Evolutionary conservation across 1,284 basidiomycete species (phyloP).

Genomic region (Fistulina hepatica): DNA sequence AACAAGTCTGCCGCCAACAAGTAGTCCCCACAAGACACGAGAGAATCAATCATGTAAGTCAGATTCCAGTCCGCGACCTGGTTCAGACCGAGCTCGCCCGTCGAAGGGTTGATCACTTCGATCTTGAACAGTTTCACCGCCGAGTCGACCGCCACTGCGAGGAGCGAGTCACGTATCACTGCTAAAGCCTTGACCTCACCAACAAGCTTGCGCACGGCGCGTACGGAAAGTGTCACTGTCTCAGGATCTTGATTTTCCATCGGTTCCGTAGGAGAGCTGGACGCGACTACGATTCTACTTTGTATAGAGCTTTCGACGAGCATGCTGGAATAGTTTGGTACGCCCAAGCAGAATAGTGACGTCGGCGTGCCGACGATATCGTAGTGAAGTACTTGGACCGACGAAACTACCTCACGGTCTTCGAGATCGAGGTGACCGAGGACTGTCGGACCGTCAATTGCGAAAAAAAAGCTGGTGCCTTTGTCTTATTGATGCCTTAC

Average conservation of each 20-base stretch:
- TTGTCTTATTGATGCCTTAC: conserved; percentile 32
- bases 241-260: conserved; percentile 34
- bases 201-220: neutral
- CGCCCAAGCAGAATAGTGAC: too few relatives aligned
- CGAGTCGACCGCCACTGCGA: conserved; percentile 67
- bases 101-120: conserved; percentile 18
- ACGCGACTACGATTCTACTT: too few relatives aligned
- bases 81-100: conserved; percentile 27
- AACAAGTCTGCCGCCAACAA: conserved; percentile 72
- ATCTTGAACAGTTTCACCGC: conserved; percentile 44
- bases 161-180: conserved; percentile 14
- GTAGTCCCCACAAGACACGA: conserved; percentile 40
- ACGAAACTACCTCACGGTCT: too few relatives aligned
- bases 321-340: too few relatives aligned
- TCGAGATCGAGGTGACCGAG: conserved; percentile 27
- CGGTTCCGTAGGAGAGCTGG: too few relatives aligned
- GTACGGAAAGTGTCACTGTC: conserved; percentile 44
- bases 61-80: conserved; percentile 60
- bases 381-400: too few relatives aligned
- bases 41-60: conserved; percentile 66
- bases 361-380: too few relatives aligned
- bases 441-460: conserved; percentile 24
- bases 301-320: too few relatives aligned
- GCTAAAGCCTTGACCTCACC: neutral
- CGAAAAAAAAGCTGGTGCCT: neutral